A percentile compares a stretch with the other conserved stretches of the same genome.
phyloP scores from a whole-genome alignment of 2,329 filamentous ascomycete genomes.

The Colletotrichum chlorophyti region DNA sequence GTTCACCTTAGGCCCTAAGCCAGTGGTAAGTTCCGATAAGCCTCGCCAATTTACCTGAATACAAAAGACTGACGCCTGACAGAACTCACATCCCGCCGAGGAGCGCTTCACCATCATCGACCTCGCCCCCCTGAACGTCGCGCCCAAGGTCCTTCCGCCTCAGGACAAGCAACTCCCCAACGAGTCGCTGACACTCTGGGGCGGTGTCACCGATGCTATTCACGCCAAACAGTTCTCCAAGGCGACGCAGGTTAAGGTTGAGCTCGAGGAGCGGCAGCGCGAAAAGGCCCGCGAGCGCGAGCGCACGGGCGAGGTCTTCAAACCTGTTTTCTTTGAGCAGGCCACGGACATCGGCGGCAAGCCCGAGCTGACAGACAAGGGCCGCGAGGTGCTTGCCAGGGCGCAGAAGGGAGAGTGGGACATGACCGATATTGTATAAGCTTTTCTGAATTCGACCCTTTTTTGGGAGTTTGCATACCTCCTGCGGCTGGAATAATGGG shows the following conservation, averaged over 20 bases:
- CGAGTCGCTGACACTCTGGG: conserved; percentile 90
- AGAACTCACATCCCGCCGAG: conserved; percentile 57
- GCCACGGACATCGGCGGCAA: conserved; percentile 61
- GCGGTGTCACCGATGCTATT: conserved; percentile 86
- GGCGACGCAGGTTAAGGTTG: conserved; percentile 86
- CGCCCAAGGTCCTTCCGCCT: conserved; percentile 81
- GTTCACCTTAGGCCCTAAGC: conserved; percentile 66
- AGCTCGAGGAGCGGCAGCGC: conserved; percentile 89
- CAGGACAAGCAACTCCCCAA: conserved; percentile 81
- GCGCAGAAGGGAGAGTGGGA: conserved; percentile 62
- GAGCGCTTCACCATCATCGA: conserved; percentile 83
- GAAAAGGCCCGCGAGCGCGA: conserved; percentile 84
- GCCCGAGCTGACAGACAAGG: conserved; percentile 62
- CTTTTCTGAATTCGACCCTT: too few relatives aligned
- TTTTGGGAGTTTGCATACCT: not conserved
- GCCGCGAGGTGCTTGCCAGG: conserved; percentile 55
- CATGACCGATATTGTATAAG: conserved; percentile 48
- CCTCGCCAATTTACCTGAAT: not conserved
- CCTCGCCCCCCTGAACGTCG: conserved; percentile 80
- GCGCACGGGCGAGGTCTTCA: conserved; percentile 72
- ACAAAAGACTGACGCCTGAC: conserved; percentile 16
- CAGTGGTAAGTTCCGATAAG: conserved; percentile 61
- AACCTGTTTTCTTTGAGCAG: conserved; percentile 86
- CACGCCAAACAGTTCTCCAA: conserved; percentile 79
- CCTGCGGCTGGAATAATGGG: too few relatives aligned